A percentile compares a stretch with the other conserved stretches of the same genome.
Evolutionary conservation across 108 stramenopile species (phyloP).

Genomic region (Seminavis robusta): DNA sequence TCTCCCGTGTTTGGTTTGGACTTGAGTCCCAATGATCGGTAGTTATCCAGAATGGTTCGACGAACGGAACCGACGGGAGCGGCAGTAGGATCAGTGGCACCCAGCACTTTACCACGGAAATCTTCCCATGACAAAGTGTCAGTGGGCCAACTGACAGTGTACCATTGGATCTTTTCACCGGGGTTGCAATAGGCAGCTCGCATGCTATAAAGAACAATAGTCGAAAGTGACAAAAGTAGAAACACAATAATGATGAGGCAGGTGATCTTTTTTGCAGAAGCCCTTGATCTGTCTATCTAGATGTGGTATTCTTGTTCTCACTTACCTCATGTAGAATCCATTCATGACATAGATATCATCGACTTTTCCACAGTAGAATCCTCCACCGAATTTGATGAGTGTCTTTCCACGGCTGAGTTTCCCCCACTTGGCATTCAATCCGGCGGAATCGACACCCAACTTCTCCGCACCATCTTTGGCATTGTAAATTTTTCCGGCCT

Average conservation of each 20-base stretch:
- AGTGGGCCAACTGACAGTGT: slow-evolving; percentile 77
- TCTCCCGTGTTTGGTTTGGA: slow-evolving; percentile 80
- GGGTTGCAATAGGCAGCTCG: slow-evolving; percentile 36
- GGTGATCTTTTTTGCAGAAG: neutral
- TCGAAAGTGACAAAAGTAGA: neutral
- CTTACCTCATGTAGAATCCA: slow-evolving; percentile 90
- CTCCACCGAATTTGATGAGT: slow-evolving; percentile 87
- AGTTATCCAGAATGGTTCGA: slow-evolving; percentile 55
- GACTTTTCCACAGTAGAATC: slow-evolving; percentile 85
- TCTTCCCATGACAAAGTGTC: slow-evolving; percentile 62
- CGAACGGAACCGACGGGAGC: slow-evolving; percentile 66
- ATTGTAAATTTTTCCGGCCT: slow-evolving; percentile 72
- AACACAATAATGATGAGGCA: neutral
- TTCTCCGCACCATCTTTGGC: slow-evolving; percentile 82
- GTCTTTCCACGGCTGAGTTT: slow-evolving; percentile 48
- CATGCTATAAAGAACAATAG: neutral
- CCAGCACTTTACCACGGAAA: slow-evolving; percentile 67
- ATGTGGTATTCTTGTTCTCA: too few species aligned
- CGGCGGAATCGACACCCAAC: slow-evolving; percentile 56
- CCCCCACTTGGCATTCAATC: slow-evolving; percentile 48
- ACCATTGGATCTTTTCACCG: slow-evolving; percentile 75
- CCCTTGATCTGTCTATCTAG: slow-evolving; percentile 3
- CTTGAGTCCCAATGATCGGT: slow-evolving; percentile 55
- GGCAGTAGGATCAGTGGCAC: slow-evolving; percentile 43
- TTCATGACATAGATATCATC: slow-evolving; percentile 80